Conservation (phyloP, 148 eudicot species). For the Gaultheria prostrata region DNA sequence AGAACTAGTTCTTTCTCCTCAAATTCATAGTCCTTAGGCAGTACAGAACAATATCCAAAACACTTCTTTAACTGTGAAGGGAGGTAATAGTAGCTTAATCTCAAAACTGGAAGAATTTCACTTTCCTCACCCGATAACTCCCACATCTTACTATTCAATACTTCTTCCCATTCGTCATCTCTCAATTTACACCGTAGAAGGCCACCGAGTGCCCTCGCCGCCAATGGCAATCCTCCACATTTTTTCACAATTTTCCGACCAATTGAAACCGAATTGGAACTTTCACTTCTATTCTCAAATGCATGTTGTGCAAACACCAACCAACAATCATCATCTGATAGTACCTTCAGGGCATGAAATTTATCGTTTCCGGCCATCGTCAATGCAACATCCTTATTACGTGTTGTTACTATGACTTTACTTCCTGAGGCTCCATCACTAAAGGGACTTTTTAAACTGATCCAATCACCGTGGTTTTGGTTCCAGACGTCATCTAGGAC, state of each 20-base stretch:
- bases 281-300: not conserved
- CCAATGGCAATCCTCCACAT: not conserved
- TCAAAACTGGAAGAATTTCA: not conserved
- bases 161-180: not conserved
- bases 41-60: not conserved
- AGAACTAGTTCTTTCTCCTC: not conserved
- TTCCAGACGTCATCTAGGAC: too few relatives aligned
- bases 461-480: not conserved
- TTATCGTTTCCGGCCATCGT: not conserved
- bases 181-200: not conserved
- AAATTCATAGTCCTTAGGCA: not conserved
- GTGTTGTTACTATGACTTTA: not conserved
- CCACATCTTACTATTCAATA: not conserved
- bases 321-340: not conserved
- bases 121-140: not conserved
- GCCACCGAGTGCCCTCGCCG: not conserved
- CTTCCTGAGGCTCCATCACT: not conserved
- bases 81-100: not conserved
- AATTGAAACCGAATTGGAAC: not conserved
- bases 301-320: not conserved
- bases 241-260: not conserved
- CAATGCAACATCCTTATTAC: not conserved
- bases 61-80: not conserved
- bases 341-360: not conserved
- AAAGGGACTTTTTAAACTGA: not conserved